Conservation (phyloP, 257 asterid species). For the Lycium ferocissimum region DNA sequence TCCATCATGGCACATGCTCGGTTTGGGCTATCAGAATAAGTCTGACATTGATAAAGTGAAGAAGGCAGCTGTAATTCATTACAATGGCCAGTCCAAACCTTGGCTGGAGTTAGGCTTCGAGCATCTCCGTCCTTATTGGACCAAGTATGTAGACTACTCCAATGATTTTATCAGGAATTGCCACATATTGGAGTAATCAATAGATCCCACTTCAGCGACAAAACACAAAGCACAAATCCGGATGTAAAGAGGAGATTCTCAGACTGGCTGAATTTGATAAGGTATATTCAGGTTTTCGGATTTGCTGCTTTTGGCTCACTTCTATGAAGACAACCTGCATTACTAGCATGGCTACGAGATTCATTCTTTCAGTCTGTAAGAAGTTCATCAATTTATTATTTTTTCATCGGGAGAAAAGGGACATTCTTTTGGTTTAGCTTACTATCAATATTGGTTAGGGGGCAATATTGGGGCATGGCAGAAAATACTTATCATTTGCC, state of each 20-base stretch:
- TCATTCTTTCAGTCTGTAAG: slow-evolving; percentile 63
- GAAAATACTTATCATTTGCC: slow-evolving; percentile 27
- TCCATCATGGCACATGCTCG: slow-evolving; percentile 99
- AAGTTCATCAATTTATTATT: slow-evolving; percentile 52
- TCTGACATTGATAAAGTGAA: slow-evolving; percentile 72
- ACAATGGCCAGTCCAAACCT: slow-evolving; percentile 97
- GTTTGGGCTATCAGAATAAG: slow-evolving; percentile 92
- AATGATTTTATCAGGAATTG: slow-evolving; percentile 83
- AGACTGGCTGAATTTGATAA: slow-evolving; percentile 40
- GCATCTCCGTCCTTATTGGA: slow-evolving; percentile 99
- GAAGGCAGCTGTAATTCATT: slow-evolving; percentile 95
- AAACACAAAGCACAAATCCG: slow-evolving; percentile 24
- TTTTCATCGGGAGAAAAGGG: slow-evolving; percentile 49
- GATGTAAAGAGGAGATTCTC: slow-evolving; percentile 38
- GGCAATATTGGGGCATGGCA: slow-evolving; percentile 53
- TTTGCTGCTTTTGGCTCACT: slow-evolving; percentile 41
- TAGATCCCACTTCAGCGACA: background rate
- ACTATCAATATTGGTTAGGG: slow-evolving; percentile 42
- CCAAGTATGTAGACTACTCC: slow-evolving; percentile 91
- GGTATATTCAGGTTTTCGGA: slow-evolving; percentile 32
- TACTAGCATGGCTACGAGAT: slow-evolving; percentile 51
- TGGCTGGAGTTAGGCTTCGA: slow-evolving; percentile 97
- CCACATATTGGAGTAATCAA: slow-evolving; percentile 84
- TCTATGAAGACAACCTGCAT: slow-evolving; percentile 50
- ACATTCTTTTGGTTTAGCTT: slow-evolving; percentile 48